Evolutionary conservation across 495 filamentous ascomycete species (phyloP).

Genomic region (Lasiosphaeria ovina): DNA sequence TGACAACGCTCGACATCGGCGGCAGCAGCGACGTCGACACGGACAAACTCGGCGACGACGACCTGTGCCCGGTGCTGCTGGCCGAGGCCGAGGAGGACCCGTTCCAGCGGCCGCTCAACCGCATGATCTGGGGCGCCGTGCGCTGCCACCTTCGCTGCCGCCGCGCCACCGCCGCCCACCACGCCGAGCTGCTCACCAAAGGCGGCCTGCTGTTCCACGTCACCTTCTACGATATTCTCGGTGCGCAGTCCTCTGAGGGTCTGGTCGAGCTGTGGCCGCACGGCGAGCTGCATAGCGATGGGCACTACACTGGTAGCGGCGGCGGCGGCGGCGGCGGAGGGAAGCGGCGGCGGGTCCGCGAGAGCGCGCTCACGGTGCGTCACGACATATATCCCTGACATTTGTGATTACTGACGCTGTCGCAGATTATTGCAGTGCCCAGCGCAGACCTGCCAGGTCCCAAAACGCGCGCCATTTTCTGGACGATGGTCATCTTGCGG

Average conservation of each 20-base stretch:
- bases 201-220: slow-evolving; percentile 9
- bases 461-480: slow-evolving; percentile 2
- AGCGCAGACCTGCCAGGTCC: not conserved
- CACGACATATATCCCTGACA: not conserved
- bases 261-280: slow-evolving; percentile 9
- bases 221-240: slow-evolving; percentile 11
- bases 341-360: not conserved
- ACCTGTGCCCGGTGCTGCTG: slow-evolving; percentile 10
- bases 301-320: not conserved
- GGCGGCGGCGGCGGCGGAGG: not conserved
- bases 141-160: slow-evolving; percentile 4
- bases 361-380: not conserved
- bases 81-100: slow-evolving; percentile 3
- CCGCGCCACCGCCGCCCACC: slow-evolving; percentile 2
- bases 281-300: slow-evolving; percentile 9
- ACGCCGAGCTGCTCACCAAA: slow-evolving; percentile 9
- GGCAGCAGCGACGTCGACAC: not conserved
- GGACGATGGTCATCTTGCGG: slow-evolving; percentile 6
- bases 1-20: not conserved
- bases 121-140: slow-evolving; percentile 9
- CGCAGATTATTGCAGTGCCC: slow-evolving; percentile 5
- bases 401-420: not conserved
- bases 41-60: not conserved
- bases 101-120: slow-evolving; percentile 5
- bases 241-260: not conserved